A percentile compares a stretch with the other conserved stretches of the same genome.
These are phyloP conservation scores for Graphilbum ipis-grandicollis DNA, from an alignment of 2,329 filamentous ascomycete genomes.

Conservation along the genomic window DNA sequence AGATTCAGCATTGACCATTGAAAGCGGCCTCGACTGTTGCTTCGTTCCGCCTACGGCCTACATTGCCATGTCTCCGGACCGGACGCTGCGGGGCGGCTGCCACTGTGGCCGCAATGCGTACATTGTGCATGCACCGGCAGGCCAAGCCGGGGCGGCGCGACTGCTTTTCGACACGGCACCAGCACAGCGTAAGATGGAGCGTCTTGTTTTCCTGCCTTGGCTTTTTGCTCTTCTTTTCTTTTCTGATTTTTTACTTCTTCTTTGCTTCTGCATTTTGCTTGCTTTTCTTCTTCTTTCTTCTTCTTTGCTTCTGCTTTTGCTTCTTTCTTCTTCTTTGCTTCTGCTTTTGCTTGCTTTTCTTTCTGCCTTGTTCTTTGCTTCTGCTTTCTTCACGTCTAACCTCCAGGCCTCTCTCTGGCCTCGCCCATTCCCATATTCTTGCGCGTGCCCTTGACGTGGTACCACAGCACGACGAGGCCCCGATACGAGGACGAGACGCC, in stretches of 20 bases:
- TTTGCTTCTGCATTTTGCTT: too few species aligned
- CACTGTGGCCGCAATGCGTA: constrained; percentile 78
- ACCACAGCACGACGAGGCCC: constrained; percentile 56
- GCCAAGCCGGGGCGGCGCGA: constrained; percentile 37
- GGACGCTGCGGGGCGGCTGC: constrained; percentile 57
- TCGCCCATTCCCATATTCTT: constrained; percentile 66
- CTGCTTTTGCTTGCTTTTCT: not conserved
- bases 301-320: too few species aligned
- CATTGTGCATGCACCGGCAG: constrained; percentile 49
- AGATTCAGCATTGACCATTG: too few species aligned
- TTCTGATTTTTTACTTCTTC: too few species aligned
- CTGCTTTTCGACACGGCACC: constrained; percentile 60
- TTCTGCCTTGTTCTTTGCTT: too few species aligned
- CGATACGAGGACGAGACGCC: constrained; percentile 65
- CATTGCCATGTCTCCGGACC: constrained; percentile 8
- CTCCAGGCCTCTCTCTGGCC: constrained; percentile 46
- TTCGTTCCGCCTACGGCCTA: too few species aligned
- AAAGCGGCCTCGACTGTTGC: too few species aligned
- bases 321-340: not conserved
- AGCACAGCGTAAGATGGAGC: constrained; percentile 60
- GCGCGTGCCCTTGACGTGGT: constrained; percentile 66
- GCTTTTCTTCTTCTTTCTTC: too few species aligned
- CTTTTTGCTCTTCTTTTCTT: too few species aligned
- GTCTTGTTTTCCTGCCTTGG: too few species aligned
- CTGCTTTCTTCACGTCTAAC: too few species aligned